phyloP scores from a whole-genome alignment of 192 early-diverging fungal genomes.

The Coemansia sp. region DNA sequence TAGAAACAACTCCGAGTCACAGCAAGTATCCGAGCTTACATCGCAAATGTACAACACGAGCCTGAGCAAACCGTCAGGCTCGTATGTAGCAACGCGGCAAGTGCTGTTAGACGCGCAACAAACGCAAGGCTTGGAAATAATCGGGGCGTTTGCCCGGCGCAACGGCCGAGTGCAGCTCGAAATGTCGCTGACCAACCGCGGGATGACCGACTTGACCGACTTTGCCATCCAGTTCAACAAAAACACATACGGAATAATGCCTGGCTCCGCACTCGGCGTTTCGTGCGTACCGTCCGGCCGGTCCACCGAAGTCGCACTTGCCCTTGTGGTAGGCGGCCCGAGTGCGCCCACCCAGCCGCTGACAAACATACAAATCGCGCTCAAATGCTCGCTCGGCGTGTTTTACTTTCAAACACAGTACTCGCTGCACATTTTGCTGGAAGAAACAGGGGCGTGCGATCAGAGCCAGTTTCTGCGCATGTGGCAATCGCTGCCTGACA shows the following conservation, averaged over 20 bases:
- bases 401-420: constrained; percentile 70
- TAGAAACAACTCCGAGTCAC: constrained; percentile 10
- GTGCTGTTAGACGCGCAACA: constrained; percentile 54
- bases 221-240: constrained; percentile 83
- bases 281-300: constrained; percentile 47
- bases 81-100: constrained; percentile 45
- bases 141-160: constrained; percentile 60
- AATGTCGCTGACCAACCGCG: constrained; percentile 61
- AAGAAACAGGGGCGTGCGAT: constrained; percentile 49
- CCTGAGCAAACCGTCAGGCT: constrained; percentile 10
- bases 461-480: constrained; percentile 56
- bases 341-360: constrained; percentile 54
- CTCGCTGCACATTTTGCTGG: constrained; percentile 62
- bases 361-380: constrained; percentile 68
- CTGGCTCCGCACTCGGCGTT: constrained; percentile 51
- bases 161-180: constrained; percentile 64
- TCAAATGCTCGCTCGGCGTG: constrained; percentile 66
- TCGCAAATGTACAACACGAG: constrained; percentile 42
- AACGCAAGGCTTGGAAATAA: constrained; percentile 56
- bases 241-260: constrained; percentile 68
- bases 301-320: constrained; percentile 49
- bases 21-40: constrained; percentile 36
- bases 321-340: constrained; percentile 57
- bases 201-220: constrained; percentile 53
- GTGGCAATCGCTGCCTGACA: constrained; percentile 56